Base-by-base conservation (phyloP, 2,329 filamentous ascomycete genomes). In the Cercospora janseana region DNA sequence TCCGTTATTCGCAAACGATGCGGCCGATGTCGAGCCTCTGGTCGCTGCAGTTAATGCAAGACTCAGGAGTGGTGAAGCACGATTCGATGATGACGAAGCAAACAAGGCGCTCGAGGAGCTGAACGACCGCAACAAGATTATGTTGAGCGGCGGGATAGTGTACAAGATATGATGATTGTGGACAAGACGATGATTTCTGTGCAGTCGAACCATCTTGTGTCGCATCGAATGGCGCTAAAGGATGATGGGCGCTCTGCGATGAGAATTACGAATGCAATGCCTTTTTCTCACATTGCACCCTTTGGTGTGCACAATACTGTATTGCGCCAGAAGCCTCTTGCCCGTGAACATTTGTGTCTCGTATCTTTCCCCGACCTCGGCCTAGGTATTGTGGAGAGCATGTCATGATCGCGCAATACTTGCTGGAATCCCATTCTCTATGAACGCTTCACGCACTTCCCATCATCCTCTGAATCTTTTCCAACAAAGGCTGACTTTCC, bases 71-170 rank as follows among this genome's bases (percentile, higher is more conserved):
- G 79, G 79, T 6, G 70, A 73, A 31, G 68, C 71, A 10, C 70
- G 76, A 28, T 98, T 95, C 71, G 78, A 75, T 20, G 78, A 78
- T 28, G 75, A 74, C 0, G 93, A 98, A 70, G 88, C 87, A 0
- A 73, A 86, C 51, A 80, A 85, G 68, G 91, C 89, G 35, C 74
- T 98, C 49, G 81, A 82, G 69, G 83, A 79, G 66, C 84, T 98
- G 81, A 85, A 88, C 63, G 83, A 87, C 58, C 76, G 79, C 61
- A 96, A 96, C 69, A 85, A 92, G 74, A 84, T 98, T 66, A 98
- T 98, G 87, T 82, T 66, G 45, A 70, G 68, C 45, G 74, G 70
- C 26, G 75, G 71, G 2, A 71, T 76, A 43, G 72, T 77, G 51
- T 78, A 77, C 58, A 77, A 76, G 71, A 65, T 72, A n/a, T 72